A percentile compares a stretch with the other conserved stretches of the same genome.
These are phyloP conservation scores for Laguncularia racemosa DNA, from an alignment of 345 rosid genomes.

Conservation along the genomic window DNA sequence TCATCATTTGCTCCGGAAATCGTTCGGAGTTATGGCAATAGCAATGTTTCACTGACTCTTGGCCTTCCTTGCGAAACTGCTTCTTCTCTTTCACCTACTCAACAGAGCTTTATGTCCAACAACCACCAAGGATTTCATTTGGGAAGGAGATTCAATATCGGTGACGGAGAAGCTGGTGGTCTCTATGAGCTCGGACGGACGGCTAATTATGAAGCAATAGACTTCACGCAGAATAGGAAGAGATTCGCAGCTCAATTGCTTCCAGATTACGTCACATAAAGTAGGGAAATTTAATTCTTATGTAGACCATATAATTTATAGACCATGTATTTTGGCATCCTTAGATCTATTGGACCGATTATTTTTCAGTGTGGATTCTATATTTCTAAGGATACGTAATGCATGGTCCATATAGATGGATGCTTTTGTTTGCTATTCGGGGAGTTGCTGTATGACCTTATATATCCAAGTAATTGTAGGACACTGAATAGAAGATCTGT, in stretches of 20 bases:
- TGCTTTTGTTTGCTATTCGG: too few species aligned
- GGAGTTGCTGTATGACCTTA: too few species aligned
- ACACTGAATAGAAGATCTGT: too few species aligned
- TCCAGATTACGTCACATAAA: slow-evolving; percentile 48
- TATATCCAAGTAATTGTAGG: too few species aligned
- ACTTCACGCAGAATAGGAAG: slow-evolving; percentile 35
- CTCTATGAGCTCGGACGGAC: slow-evolving; percentile 23
- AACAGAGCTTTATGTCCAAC: slow-evolving; percentile 30
- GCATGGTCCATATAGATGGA: too few species aligned
- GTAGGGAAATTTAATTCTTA: background rate
- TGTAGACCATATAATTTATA: background rate
- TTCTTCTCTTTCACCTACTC: slow-evolving; percentile 28
- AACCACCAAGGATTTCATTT: slow-evolving; percentile 26
- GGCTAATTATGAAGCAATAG: slow-evolving; percentile 27
- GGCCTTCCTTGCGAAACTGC: slow-evolving; percentile 47
- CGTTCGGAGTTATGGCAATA: slow-evolving; percentile 37
- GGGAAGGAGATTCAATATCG: slow-evolving; percentile 36
- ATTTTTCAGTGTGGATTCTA: too few species aligned
- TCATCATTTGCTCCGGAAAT: slow-evolving; percentile 11
- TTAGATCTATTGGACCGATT: too few species aligned
- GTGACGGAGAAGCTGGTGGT: slow-evolving; percentile 23
- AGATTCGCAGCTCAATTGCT: slow-evolving; percentile 45
- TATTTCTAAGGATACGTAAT: too few species aligned
- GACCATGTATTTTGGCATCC: slow-evolving; percentile 1
- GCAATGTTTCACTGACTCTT: slow-evolving; percentile 52